These are phyloP conservation scores for Nothopassalora personata DNA, from an alignment of 2,329 filamentous ascomycete genomes.

Conservation along the genomic window DNA sequence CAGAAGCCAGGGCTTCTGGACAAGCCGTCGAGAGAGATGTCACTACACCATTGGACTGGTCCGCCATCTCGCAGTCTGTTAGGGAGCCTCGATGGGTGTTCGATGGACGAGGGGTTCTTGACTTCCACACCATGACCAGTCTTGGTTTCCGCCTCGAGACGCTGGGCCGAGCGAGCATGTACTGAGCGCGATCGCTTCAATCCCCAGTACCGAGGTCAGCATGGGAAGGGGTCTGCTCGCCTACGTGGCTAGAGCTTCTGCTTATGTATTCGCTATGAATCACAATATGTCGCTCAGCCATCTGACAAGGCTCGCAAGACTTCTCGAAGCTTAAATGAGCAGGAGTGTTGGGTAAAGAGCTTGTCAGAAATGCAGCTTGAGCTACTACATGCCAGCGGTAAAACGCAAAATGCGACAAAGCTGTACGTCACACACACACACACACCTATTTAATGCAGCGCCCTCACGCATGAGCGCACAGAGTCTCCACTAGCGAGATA, in stretches of 20 bases:
- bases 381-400: background rate
- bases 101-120: constrained; percentile 30
- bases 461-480: background rate
- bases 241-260: background rate
- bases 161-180: constrained; percentile 22
- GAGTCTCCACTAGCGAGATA: background rate
- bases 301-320: background rate
- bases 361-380: background rate
- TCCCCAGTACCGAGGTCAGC: background rate
- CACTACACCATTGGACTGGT: constrained; percentile 22
- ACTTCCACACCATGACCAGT: constrained; percentile 21
- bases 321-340: background rate
- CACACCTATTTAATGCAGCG: background rate
- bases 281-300: background rate
- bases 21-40: constrained; percentile 5
- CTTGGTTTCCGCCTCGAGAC: constrained; percentile 31
- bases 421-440: background rate
- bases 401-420: background rate
- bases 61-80: constrained; percentile 25
- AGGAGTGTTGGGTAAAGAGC: background rate
- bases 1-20: background rate
- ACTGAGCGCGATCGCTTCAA: background rate
- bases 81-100: constrained; percentile 29
- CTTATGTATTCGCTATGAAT: background rate
- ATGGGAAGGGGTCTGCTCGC: background rate